Percentiles rank a stretch among this genome's conserved stretches.
Evolutionary conservation across 1,284 basidiomycete species (phyloP).

Genomic region (Polyporus tsugae): DNA sequence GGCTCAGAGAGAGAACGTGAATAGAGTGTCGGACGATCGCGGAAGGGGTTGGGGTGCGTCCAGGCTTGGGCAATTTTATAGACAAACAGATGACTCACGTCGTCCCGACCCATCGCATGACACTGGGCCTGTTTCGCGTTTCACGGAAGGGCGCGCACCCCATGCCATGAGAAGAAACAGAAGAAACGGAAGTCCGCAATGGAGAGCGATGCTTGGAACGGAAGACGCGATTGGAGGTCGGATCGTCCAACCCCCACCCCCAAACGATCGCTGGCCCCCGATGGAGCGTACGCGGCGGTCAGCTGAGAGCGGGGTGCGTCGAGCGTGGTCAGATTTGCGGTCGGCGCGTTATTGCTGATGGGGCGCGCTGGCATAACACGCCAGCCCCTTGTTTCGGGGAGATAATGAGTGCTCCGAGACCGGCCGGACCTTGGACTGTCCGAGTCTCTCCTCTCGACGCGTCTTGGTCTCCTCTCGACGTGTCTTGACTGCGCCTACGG

Average conservation of each 20-base stretch:
- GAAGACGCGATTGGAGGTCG: not conserved
- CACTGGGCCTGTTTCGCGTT: not conserved
- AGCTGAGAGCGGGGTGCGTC: conserved; percentile 1
- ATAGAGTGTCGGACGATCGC: conserved; percentile 9
- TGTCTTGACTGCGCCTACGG: not conserved
- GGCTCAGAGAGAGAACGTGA: conserved; percentile 1
- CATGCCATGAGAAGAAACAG: not conserved
- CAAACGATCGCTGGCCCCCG: not conserved
- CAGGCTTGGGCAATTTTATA: not conserved
- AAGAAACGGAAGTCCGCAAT: conserved; percentile 8
- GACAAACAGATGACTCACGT: conserved; percentile 1
- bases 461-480: conserved; percentile 1
- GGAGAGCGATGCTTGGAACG: not conserved
- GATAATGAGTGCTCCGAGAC: not conserved
- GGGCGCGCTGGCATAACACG: not conserved
- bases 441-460: conserved; percentile 1
- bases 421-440: not conserved
- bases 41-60: not conserved
- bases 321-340: conserved; percentile 3
- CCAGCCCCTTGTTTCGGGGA: conserved; percentile 1
- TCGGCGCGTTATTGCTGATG: not conserved
- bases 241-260: conserved; percentile 2
- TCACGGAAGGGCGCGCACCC: not conserved
- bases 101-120: conserved; percentile 3
- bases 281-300: not conserved